phyloP scores from a whole-genome alignment of 2,329 filamentous ascomycete genomes.

The Trichoderma pleuroti region DNA sequence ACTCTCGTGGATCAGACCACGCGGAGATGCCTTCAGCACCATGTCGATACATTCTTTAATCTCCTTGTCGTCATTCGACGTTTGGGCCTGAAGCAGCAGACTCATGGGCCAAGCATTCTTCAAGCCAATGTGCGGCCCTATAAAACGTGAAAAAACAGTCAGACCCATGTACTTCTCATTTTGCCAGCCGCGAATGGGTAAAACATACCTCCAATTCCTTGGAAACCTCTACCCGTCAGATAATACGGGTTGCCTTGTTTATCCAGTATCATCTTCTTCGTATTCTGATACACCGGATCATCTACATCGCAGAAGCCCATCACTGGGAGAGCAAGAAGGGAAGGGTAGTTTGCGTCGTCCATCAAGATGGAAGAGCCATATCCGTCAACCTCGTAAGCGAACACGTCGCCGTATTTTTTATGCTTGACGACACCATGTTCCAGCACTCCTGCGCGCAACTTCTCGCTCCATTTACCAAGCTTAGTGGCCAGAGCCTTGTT shows the following conservation, averaged over 20 bases:
- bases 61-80: conserved; percentile 76
- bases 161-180: neutral
- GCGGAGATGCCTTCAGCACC: conserved; percentile 70
- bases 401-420: conserved; percentile 71
- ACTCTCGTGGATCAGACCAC: conserved; percentile 89
- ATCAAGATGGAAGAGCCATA: conserved; percentile 80
- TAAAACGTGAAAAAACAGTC: conserved; percentile 22
- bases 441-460: conserved; percentile 73
- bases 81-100: conserved; percentile 85
- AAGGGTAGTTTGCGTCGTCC: conserved; percentile 88
- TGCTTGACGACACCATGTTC: conserved; percentile 79
- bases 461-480: conserved; percentile 56
- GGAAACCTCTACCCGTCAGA: conserved; percentile 70
- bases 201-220: conserved; percentile 78
- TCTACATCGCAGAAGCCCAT: conserved; percentile 67
- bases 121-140: conserved; percentile 70
- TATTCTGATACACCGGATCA: conserved; percentile 80
- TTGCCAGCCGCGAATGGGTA: neutral
- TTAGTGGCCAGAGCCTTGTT: conserved; percentile 51
- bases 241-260: conserved; percentile 85
- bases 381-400: conserved; percentile 84
- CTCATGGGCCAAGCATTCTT: conserved; percentile 96
- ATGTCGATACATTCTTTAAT: conserved; percentile 68
- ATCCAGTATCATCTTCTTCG: conserved; percentile 70
- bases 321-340: conserved; percentile 71